phyloP scores from a whole-genome alignment of 768 basidiomycete species.

The Mycena galericulata region DNA sequence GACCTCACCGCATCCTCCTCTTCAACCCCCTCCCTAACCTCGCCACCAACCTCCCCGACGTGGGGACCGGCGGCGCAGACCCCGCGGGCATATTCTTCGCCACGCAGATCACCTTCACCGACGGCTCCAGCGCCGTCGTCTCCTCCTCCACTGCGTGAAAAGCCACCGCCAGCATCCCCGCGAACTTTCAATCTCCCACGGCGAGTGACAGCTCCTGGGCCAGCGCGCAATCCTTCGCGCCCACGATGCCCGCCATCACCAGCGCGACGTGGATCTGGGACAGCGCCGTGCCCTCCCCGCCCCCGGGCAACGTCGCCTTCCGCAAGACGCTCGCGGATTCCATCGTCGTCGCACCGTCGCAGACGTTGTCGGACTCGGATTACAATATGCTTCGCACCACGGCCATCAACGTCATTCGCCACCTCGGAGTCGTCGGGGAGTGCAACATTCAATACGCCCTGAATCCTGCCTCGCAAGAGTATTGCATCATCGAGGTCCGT shows the following conservation, averaged over 20 bases:
- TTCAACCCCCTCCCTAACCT: conserved; percentile 37
- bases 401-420: conserved; percentile 98
- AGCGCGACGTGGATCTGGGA: conserved; percentile 45
- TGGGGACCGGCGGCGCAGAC: conserved; percentile 30
- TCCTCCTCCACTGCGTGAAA: conserved; percentile 41
- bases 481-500: conserved; percentile 95
- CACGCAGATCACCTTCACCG: conserved; percentile 41
- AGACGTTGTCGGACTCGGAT: too few relatives aligned
- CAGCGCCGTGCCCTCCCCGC: conserved; percentile 31
- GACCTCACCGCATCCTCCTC: conserved; percentile 34
- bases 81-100: conserved; percentile 45
- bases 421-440: conserved; percentile 96
- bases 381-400: conserved; percentile 99
- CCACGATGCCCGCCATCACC: conserved; percentile 30
- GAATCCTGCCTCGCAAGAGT: conserved; percentile 94
- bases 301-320: conserved; percentile 43
- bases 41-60: conserved; percentile 40
- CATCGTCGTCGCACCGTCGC: too few relatives aligned
- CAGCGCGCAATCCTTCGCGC: conserved; percentile 26
- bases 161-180: conserved; percentile 37
- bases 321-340: conserved; percentile 41
- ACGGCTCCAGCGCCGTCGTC: conserved; percentile 40
- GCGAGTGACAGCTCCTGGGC: conserved; percentile 41
- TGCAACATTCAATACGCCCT: conserved; percentile 99
- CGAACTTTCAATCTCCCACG: conserved; percentile 39